phyloP scores from a whole-genome alignment of 2,329 filamentous ascomycete genomes.

The Xylaria sp. region DNA sequence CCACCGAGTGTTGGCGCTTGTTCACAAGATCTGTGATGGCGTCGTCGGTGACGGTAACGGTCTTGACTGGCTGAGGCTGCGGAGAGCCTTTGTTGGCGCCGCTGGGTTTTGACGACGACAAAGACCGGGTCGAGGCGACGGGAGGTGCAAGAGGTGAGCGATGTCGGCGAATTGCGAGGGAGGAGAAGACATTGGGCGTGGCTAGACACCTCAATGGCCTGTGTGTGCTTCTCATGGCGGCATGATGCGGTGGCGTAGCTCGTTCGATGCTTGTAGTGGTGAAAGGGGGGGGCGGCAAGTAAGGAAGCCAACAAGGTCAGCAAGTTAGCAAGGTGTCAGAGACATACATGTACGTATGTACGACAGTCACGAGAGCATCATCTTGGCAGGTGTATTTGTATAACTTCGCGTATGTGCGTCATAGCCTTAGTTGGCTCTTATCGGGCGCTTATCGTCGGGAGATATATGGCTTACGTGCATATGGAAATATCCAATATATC shows the following conservation, averaged over 20 bases:
- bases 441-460: constrained; percentile 24
- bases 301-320: not conserved
- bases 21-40: constrained; percentile 83
- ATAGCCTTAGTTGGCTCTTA: constrained; percentile 19
- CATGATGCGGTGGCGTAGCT: constrained; percentile 50
- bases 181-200: constrained; percentile 41
- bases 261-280: constrained; percentile 25
- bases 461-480: constrained; percentile 16
- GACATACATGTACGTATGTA: not conserved
- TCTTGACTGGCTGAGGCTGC: constrained; percentile 56
- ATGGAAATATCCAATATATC: too few species aligned
- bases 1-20: constrained; percentile 81
- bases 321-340: not conserved
- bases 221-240: constrained; percentile 57
- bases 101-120: constrained; percentile 19
- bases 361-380: constrained; percentile 24
- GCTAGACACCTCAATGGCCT: constrained; percentile 53
- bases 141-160: constrained; percentile 29
- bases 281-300: constrained; percentile 15
- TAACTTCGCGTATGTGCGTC: constrained; percentile 15
- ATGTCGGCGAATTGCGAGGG: constrained; percentile 18
- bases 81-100: constrained; percentile 49
- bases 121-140: constrained; percentile 33
- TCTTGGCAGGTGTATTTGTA: constrained; percentile 11
- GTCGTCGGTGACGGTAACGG: constrained; percentile 70